A percentile compares a stretch with the other conserved stretches of the same genome.
Evolutionary conservation across 2,329 filamentous ascomycete species (phyloP).

Genomic region (Fusarium goolgardi): DNA sequence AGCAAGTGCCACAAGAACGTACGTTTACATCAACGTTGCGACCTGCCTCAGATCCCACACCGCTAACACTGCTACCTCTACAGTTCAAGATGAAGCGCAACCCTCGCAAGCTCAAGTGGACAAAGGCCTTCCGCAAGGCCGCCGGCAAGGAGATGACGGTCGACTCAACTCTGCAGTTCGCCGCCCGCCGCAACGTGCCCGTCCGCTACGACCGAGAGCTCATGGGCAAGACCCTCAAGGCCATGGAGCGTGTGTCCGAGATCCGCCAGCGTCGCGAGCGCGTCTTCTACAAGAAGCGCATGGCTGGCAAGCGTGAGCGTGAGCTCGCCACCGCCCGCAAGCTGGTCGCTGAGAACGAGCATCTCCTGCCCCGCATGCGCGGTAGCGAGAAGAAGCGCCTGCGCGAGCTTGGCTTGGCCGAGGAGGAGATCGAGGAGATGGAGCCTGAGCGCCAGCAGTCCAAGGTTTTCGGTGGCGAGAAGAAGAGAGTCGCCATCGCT

Average conservation of each 20-base stretch:
- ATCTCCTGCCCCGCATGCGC: slow-evolving; percentile 82
- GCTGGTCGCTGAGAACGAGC: slow-evolving; percentile 90
- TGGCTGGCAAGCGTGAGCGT: slow-evolving; percentile 88
- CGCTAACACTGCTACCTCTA: slow-evolving; percentile 21
- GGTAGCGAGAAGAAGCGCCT: slow-evolving; percentile 71
- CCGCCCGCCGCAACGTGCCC: slow-evolving; percentile 91
- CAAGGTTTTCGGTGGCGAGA: slow-evolving; percentile 58
- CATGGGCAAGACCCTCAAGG: slow-evolving; percentile 85
- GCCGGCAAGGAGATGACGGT: slow-evolving; percentile 91
- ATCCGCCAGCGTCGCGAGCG: slow-evolving; percentile 86
- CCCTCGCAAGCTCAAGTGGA: slow-evolving; percentile 96
- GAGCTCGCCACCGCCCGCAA: slow-evolving; percentile 84
- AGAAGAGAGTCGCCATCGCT: slow-evolving; percentile 53
- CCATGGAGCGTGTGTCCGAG: slow-evolving; percentile 91
- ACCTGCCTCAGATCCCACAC: background rate
- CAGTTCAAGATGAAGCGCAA: slow-evolving; percentile 98
- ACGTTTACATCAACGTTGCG: slow-evolving; percentile 39
- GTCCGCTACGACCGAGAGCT: slow-evolving; percentile 96
- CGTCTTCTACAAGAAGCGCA: slow-evolving; percentile 92
- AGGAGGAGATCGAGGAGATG: slow-evolving; percentile 62
- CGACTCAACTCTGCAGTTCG: slow-evolving; percentile 92
- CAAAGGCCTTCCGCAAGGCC: slow-evolving; percentile 85
- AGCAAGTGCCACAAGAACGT: slow-evolving; percentile 71
- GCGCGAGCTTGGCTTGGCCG: slow-evolving; percentile 63
- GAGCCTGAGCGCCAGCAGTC: slow-evolving; percentile 53